A percentile compares a stretch with the other conserved stretches of the same genome.
These are phyloP conservation scores for Cryptococcus depauperatus DNA, from an alignment of 1,284 basidiomycete genomes.

Conservation along the genomic window DNA sequence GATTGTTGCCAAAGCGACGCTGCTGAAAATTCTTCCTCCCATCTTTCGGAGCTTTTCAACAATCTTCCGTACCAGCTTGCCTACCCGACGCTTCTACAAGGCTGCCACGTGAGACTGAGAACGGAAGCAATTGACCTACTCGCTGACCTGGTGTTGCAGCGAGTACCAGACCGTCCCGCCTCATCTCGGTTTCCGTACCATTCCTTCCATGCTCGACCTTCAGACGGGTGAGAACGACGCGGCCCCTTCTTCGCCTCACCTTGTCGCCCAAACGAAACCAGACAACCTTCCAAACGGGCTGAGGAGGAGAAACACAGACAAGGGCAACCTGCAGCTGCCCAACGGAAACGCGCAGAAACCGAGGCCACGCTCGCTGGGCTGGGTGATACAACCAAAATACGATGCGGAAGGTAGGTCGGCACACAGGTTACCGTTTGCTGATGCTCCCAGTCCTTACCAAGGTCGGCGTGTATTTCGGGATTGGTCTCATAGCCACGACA, in stretches of 20 bases:
- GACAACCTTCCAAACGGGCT: constrained; percentile 2
- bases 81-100: constrained; percentile 72
- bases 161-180: constrained; percentile 62
- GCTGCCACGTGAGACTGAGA: constrained; percentile 70
- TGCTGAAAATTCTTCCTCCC: constrained; percentile 69
- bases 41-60: constrained; percentile 64
- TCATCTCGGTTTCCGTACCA: constrained; percentile 55
- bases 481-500: constrained; percentile 61
- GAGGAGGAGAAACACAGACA: constrained; percentile 1
- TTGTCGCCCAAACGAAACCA: constrained; percentile 4
- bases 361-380: too few species aligned
- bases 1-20: constrained; percentile 64
- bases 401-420: constrained; percentile 30
- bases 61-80: constrained; percentile 50
- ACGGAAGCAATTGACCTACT: too few species aligned
- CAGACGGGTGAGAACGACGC: constrained; percentile 39
- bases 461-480: constrained; percentile 81
- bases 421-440: too few species aligned
- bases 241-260: constrained; percentile 6
- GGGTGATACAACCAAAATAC: too few species aligned
- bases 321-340: too few species aligned
- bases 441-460: constrained; percentile 83
- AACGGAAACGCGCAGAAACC: too few species aligned
- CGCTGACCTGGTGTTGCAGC: constrained; percentile 13
- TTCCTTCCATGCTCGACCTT: constrained; percentile 79